Base-by-base conservation (phyloP, 768 basidiomycete genomes). In the Kondoa subrosea region DNA sequence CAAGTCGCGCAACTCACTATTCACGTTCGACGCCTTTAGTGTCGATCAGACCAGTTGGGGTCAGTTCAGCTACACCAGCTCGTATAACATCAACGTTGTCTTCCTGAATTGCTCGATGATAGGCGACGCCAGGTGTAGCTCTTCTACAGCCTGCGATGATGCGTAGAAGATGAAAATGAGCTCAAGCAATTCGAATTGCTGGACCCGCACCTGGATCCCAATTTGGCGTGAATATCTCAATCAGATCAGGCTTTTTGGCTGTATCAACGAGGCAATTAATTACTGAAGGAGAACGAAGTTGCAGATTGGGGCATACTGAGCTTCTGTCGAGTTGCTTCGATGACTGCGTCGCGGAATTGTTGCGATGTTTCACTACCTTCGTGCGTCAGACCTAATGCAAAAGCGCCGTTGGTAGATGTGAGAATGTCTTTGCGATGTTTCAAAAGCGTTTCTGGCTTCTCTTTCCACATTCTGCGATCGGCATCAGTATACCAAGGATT, bases 71-170 rank as follows among this genome's bases (percentile, higher is more conserved):
- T 30, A 68, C 65, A 33, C 57, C 40, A 16, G 34, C 2, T 3
- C 64, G 56, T 21, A 56, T 56, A 21, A 66, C 65, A 3, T 62
- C 56, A 4, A 68, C 68, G 56, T 68, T 66, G 57, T 68, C 68
- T 27, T 34, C 65, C 32, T 63, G 64, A 8, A 63, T 17, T 26
- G 61, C 61, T 33, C 21, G 50, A 26, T 65, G 64, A 34, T 66
- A 68, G 14, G 40, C 64, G 16, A 68, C 64, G 2, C 68, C 68
- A 14, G 68, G 68, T 26, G 68, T 68, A n/a, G 64, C 50, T 4
- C 68, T 64, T 4, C 68, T 64, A 29, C 61, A 63, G 16, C 61
- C 61, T 15, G 61, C 34, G n/a, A 25, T 8, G 58, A 31, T 50
- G 40, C 40, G 40, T 50, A 8, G 40, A 50, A 21, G 40, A 21